These are phyloP conservation scores for Exutisphaerella laricina DNA, from an alignment of 2,329 filamentous ascomycete species.

Conservation along the genomic window DNA sequence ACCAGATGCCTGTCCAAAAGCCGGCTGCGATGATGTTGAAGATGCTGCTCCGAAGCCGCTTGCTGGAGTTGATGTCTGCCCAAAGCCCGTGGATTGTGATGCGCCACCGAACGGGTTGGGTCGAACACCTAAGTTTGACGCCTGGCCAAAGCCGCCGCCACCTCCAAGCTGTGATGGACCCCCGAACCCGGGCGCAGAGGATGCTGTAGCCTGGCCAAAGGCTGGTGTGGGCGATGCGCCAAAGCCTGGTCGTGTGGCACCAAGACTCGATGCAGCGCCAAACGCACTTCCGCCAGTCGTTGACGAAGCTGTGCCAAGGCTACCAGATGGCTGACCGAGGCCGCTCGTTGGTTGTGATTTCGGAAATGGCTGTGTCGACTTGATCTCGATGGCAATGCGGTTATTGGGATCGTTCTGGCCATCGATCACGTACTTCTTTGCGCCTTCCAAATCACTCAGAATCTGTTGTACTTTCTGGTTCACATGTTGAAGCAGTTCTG, in stretches of 20 bases:
- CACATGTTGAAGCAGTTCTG: conserved; percentile 13
- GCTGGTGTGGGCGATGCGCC: conserved; percentile 8
- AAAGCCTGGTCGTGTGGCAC: conserved; percentile 22
- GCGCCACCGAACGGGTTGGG: not conserved
- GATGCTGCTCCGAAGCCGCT: not conserved
- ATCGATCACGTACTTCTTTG: conserved; percentile 62
- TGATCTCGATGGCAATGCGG: conserved; percentile 36
- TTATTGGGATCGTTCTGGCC: conserved; percentile 69
- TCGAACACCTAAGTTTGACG: not conserved
- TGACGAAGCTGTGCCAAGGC: conserved; percentile 11
- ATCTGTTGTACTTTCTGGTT: conserved; percentile 55
- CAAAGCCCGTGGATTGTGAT: conserved; percentile 9
- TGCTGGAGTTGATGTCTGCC: conserved; percentile 15
- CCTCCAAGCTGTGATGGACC: conserved; percentile 29
- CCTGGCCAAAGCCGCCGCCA: not conserved
- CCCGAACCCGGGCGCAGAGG: conserved; percentile 33
- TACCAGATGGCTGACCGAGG: conserved; percentile 16
- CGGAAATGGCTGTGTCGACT: conserved; percentile 10
- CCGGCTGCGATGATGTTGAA: conserved; percentile 13
- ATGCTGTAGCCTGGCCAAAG: conserved; percentile 1
- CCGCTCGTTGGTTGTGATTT: conserved; percentile 1
- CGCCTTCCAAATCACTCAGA: conserved; percentile 63
- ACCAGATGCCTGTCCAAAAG: conserved; percentile 27
- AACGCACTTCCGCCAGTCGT: conserved; percentile 17
- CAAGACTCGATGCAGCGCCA: conserved; percentile 32